phyloP scores from a whole-genome alignment of 257 asterid genomes.

The Marsdenia floribunda region DNA sequence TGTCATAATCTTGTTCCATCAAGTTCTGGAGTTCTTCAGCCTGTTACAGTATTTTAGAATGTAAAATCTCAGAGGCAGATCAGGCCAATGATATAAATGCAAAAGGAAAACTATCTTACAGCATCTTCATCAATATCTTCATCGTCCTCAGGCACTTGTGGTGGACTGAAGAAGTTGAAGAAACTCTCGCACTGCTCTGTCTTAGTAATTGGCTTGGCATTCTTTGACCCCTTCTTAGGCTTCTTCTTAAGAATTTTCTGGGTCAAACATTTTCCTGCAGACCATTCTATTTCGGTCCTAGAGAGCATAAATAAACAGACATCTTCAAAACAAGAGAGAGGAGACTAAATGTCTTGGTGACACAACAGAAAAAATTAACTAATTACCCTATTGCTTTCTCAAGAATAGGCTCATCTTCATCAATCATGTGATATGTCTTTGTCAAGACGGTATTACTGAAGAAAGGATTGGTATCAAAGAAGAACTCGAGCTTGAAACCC shows the following conservation, averaged over 20 bases:
- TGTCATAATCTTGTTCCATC: constrained; percentile 88
- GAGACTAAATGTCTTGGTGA: not conserved
- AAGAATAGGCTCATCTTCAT: constrained; percentile 80
- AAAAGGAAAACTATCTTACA: constrained; percentile 35
- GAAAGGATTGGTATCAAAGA: constrained; percentile 53
- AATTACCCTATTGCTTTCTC: constrained; percentile 88
- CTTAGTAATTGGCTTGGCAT: constrained; percentile 63
- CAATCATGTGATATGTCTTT: constrained; percentile 84
- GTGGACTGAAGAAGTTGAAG: constrained; percentile 92
- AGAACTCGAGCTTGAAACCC: constrained; percentile 77
- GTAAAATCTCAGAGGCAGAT: not conserved
- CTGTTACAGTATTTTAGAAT: constrained; percentile 25
- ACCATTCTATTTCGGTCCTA: constrained; percentile 84
- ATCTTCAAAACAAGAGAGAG: not conserved
- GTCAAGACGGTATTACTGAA: constrained; percentile 62
- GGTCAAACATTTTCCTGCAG: constrained; percentile 71
- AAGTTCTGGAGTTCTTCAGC: constrained; percentile 76
- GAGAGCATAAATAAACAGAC: not conserved
- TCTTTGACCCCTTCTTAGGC: constrained; percentile 83
- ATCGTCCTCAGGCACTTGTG: constrained; percentile 74
- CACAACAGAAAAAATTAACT: too few species aligned
- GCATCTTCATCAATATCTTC: constrained; percentile 84
- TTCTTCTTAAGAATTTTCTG: constrained; percentile 74
- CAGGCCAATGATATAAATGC: not conserved
- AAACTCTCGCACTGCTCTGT: constrained; percentile 84